Evolutionary conservation across 352 stramenopile genomes (phyloP).

Genomic region (Stramenopiles sp.): DNA sequence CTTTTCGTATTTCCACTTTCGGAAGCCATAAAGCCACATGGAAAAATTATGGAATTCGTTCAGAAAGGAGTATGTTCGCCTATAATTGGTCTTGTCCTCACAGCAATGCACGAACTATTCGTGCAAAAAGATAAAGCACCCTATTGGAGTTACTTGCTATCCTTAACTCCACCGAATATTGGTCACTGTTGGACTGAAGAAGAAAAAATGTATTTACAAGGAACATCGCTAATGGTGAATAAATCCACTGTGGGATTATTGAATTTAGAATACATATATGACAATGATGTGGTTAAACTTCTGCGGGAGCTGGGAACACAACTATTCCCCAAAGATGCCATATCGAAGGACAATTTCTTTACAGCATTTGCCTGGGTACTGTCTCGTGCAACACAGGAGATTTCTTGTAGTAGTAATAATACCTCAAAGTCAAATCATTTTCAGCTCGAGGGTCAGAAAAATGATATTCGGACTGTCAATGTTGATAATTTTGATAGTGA

Average conservation of each 20-base stretch:
- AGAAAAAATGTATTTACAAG: not conserved
- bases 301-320: not conserved
- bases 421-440: not conserved
- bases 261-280: not conserved
- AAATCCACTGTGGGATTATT: not conserved
- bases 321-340: not conserved
- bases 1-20: not conserved
- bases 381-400: not conserved
- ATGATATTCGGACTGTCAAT: not conserved
- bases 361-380: not conserved
- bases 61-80: not conserved
- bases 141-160: not conserved
- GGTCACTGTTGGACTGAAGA: not conserved
- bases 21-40: not conserved
- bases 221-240: not conserved
- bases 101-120: not conserved
- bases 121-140: not conserved
- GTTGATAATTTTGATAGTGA: not conserved
- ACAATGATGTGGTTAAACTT: not conserved
- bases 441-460: not conserved
- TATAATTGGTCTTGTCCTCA: not conserved
- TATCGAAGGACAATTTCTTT: not conserved
- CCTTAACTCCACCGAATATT: not conserved
- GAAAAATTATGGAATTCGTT: not conserved
- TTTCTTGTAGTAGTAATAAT: too few relatives aligned